Percentiles rank a stretch among this genome's conserved stretches.
Evolutionary conservation across 495 filamentous ascomycete genomes (phyloP).

Genomic region (Penicillium dipodomyicola): DNA sequence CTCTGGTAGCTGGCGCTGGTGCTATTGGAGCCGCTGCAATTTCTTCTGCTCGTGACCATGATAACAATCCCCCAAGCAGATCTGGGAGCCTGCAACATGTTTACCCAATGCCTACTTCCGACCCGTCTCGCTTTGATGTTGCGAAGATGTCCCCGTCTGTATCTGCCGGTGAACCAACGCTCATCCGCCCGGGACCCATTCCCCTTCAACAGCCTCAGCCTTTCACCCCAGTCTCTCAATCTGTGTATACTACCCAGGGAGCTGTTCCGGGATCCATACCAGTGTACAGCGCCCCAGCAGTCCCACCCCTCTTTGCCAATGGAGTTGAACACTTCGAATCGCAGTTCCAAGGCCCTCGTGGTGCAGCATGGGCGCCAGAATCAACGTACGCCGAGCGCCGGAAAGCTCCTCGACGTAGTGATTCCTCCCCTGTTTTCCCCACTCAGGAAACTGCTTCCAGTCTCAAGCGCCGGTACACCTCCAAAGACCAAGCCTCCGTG

Average conservation of each 20-base stretch:
- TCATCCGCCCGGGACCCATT: slow-evolving; percentile 48
- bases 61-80: slow-evolving; percentile 31
- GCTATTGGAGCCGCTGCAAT: slow-evolving; percentile 37
- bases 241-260: slow-evolving; percentile 50
- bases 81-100: slow-evolving; percentile 46
- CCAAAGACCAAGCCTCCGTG: slow-evolving; percentile 47
- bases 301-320: slow-evolving; percentile 32
- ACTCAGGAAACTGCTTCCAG: slow-evolving; percentile 27
- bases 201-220: slow-evolving; percentile 60
- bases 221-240: slow-evolving; percentile 53
- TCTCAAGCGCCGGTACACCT: slow-evolving; percentile 38
- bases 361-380: slow-evolving; percentile 12
- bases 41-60: slow-evolving; percentile 27
- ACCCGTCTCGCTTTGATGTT: slow-evolving; percentile 59
- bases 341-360: slow-evolving; percentile 26
- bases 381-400: slow-evolving; percentile 8
- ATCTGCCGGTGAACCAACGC: slow-evolving; percentile 43
- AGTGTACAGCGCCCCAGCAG: slow-evolving; percentile 35
- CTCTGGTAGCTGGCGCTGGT: slow-evolving; percentile 29
- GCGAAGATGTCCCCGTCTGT: slow-evolving; percentile 46
- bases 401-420: slow-evolving; percentile 27
- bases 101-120: slow-evolving; percentile 59
- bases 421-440: slow-evolving; percentile 37
- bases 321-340: slow-evolving; percentile 27
- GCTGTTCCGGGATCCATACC: slow-evolving; percentile 29